Evolutionary conservation across 176 grass and related monocot genomes (phyloP), one percentile per base, ranked within the genome.

Genomic region (Zizania latifolia): DNA sequence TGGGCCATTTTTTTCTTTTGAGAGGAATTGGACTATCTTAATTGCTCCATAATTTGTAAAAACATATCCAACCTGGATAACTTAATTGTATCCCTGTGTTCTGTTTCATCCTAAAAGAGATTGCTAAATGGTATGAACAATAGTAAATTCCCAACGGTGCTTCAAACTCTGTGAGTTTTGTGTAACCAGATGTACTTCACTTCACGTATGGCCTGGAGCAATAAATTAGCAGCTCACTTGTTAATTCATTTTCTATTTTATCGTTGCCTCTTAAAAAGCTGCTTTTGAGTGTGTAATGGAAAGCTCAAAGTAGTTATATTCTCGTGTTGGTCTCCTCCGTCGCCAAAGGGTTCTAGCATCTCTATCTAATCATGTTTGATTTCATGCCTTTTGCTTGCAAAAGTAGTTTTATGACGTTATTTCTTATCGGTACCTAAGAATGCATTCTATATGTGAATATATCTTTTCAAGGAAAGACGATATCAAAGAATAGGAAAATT

Each of bases 201-300:
- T 35, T 23, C 7, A 24, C 24, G n/a, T 22, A 67, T 57, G 14
- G 48, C 36, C 10, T 62, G 57, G 16, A 51, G 43, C 24, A 63
- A 72, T 71, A 71, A 62, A 62, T 48, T 39, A 61, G 51, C 33
- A 36, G 15, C 16, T 46, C 11, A 31, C 57, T 22, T 59, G 33
- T 36, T 24, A 54, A 37, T 27, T 23, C 30, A 23, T 59, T 70
- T 27, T 13, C 51, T 80, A 69, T 69, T 34, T 80, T 80, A 39
- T 65, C 16, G 31, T 44, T 64, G 34, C 41, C 43, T 41, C 58
- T 58, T 45, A 56, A 33, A 65, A 75, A 74, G 48, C 21, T 35
- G 34, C 61, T 58, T 66, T 66, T 29, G 33, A 37, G 38, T 48
- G 38, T 59, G 29, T 13, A 36, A 28, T 68, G 53, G 1, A 68